Conservation (phyloP, 768 basidiomycete species). For the Mycena polygramma region DNA sequence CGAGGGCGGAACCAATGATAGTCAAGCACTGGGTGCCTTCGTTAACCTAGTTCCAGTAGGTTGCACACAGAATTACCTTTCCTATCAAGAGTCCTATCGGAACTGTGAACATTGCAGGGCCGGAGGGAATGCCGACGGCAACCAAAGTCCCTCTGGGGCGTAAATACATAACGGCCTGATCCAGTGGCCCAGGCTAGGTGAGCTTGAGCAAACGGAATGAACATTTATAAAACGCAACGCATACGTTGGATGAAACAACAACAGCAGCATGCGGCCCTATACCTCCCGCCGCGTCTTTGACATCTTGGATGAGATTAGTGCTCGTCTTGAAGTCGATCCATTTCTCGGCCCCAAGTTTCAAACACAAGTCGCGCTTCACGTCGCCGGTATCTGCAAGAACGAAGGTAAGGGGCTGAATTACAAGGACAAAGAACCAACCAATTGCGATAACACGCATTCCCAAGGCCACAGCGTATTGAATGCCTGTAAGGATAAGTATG, state of each 20-base stretch:
- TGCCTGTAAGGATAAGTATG: conserved; percentile 51
- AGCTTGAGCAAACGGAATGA: not conserved
- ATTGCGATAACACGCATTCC: conserved; percentile 75
- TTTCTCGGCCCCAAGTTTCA: conserved; percentile 68
- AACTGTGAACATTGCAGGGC: conserved; percentile 63
- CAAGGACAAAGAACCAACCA: conserved; percentile 41
- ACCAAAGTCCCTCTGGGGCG: conserved; percentile 78
- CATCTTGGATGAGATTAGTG: conserved; percentile 69
- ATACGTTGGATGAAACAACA: conserved; percentile 66
- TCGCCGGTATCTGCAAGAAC: conserved; percentile 73
- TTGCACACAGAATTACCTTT: conserved; percentile 42
- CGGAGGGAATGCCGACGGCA: conserved; percentile 73
- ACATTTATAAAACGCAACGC: conserved; percentile 28
- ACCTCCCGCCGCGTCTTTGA: conserved; percentile 73
- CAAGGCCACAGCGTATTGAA: conserved; percentile 85
- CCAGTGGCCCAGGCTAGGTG: conserved; percentile 52
- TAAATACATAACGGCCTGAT: conserved; percentile 77
- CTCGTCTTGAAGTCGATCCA: conserved; percentile 83
- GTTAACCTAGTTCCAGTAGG: not conserved
- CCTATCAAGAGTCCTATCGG: conserved; percentile 59
- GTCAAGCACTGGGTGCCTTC: conserved; percentile 5
- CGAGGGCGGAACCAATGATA: conserved; percentile 50
- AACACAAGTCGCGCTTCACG: conserved; percentile 73
- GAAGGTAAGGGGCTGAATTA: not conserved
- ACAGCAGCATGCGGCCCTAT: conserved; percentile 79